These are phyloP conservation scores for Phytophthora rubi DNA, from an alignment of 352 stramenopile genomes.

Conservation along the genomic window DNA sequence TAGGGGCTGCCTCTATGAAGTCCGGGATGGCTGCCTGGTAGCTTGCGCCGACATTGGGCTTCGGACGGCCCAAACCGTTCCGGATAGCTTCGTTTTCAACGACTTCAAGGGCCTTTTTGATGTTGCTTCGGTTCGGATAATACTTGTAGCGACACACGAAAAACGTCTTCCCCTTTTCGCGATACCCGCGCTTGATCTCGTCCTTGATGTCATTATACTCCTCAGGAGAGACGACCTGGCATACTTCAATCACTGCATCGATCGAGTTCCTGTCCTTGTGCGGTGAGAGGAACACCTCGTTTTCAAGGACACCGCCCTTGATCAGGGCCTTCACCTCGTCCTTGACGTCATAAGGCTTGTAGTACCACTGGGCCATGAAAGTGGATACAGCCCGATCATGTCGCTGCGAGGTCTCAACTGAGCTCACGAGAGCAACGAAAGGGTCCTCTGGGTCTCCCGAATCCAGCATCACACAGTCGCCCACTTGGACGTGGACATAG, in stretches of 20 bases:
- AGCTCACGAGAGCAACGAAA: conserved; percentile 79
- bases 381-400: conserved; percentile 46
- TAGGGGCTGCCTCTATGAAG: conserved; percentile 35
- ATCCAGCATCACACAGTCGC: conserved; percentile 82
- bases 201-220: conserved; percentile 78
- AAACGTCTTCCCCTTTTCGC: conserved; percentile 66
- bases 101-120: conserved; percentile 71
- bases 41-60: conserved; percentile 70
- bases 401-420: conserved; percentile 68
- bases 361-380: conserved; percentile 89
- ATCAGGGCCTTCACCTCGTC: conserved; percentile 70
- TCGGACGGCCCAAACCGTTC: conserved; percentile 61
- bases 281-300: conserved; percentile 84
- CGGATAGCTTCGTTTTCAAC: conserved; percentile 79
- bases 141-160: conserved; percentile 88
- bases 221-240: conserved; percentile 74
- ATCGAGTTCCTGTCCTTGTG: conserved; percentile 88
- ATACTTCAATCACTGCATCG: conserved; percentile 78
- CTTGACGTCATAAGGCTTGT: conserved; percentile 78
- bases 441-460: conserved; percentile 69
- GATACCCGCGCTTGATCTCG: conserved; percentile 75
- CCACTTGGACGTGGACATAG: conserved; percentile 72
- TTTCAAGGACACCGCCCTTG: conserved; percentile 60
- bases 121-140: conserved; percentile 65
- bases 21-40: conserved; percentile 65